These are phyloP conservation scores for Barnettozyma salicaria DNA, from an alignment of 805 yeast genomes.

Conservation along the genomic window DNA sequence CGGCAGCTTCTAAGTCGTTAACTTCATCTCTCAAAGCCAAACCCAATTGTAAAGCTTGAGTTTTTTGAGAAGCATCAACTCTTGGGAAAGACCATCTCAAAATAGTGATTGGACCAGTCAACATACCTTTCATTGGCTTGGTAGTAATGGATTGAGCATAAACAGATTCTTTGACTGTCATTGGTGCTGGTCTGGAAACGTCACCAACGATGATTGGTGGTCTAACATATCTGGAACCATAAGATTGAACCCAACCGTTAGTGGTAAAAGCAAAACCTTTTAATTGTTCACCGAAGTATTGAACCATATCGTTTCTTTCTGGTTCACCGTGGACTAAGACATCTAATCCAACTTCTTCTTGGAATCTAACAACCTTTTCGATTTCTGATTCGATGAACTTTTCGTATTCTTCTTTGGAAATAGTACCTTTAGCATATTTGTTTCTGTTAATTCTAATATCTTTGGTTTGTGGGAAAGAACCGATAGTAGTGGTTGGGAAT, in stretches of 20 bases:
- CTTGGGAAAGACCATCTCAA: constrained; percentile 99
- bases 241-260: constrained; percentile 99
- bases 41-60: constrained; percentile 94
- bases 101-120: constrained; percentile 99
- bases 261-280: constrained; percentile 97
- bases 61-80: constrained; percentile 89
- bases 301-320: constrained; percentile 99
- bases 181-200: constrained; percentile 95
- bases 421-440: constrained; percentile 95
- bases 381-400: constrained; percentile 95
- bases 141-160: constrained; percentile 95
- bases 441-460: constrained; percentile 98
- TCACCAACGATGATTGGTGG: constrained; percentile 99
- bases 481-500: constrained; percentile 99
- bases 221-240: constrained; percentile 99
- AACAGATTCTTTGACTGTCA: constrained; percentile 98
- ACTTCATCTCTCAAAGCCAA: constrained; percentile 98
- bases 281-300: constrained; percentile 98
- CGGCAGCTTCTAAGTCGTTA: constrained; percentile 95
- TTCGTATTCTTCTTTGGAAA: constrained; percentile 93
- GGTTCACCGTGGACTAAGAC: constrained; percentile 99
- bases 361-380: constrained; percentile 94
- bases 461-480: constrained; percentile 99
- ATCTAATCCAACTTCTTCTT: constrained; percentile 97
- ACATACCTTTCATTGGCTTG: constrained; percentile 99